A percentile compares a stretch with the other conserved stretches of the same genome.
These are phyloP conservation scores for Neoboletus subvelutipes DNA, from an alignment of 768 basidiomycete genomes.

Conservation along the genomic window DNA sequence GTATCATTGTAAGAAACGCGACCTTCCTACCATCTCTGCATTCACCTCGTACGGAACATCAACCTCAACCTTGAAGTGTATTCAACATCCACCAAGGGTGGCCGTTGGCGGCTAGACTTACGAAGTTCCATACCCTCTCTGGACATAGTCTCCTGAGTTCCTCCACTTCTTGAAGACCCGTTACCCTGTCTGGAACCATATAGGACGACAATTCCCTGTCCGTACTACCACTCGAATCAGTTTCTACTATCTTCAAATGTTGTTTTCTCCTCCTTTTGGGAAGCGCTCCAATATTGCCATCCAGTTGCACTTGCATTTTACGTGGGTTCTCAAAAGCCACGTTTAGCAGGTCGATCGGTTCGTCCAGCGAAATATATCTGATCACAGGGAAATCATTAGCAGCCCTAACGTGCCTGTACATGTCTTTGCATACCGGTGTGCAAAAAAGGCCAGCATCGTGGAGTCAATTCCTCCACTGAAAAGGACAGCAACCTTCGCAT, in stretches of 20 bases:
- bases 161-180: constrained; percentile 73
- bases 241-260: constrained; percentile 11
- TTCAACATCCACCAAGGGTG: background rate
- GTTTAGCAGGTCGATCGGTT: constrained; percentile 90
- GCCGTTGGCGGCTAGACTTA: constrained; percentile 35
- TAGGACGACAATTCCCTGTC: constrained; percentile 41
- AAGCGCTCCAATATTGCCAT: constrained; percentile 46
- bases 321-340: constrained; percentile 97
- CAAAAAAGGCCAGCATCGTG: constrained; percentile 76
- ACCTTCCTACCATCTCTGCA: background rate
- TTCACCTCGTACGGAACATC: constrained; percentile 77
- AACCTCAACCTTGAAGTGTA: constrained; percentile 66
- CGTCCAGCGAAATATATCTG: constrained; percentile 70
- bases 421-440: constrained; percentile 55
- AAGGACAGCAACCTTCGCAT: constrained; percentile 73
- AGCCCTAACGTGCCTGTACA: background rate
- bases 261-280: constrained; percentile 44
- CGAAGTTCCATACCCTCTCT: constrained; percentile 86
- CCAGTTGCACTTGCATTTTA: constrained; percentile 51
- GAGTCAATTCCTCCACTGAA: constrained; percentile 98
- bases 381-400: background rate
- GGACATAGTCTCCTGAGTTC: constrained; percentile 80
- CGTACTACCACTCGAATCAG: background rate
- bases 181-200: constrained; percentile 85
- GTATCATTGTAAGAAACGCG: constrained; percentile 5